phyloP scores from a whole-genome alignment of 768 basidiomycete species.

The Rhodotorula graminis region DNA sequence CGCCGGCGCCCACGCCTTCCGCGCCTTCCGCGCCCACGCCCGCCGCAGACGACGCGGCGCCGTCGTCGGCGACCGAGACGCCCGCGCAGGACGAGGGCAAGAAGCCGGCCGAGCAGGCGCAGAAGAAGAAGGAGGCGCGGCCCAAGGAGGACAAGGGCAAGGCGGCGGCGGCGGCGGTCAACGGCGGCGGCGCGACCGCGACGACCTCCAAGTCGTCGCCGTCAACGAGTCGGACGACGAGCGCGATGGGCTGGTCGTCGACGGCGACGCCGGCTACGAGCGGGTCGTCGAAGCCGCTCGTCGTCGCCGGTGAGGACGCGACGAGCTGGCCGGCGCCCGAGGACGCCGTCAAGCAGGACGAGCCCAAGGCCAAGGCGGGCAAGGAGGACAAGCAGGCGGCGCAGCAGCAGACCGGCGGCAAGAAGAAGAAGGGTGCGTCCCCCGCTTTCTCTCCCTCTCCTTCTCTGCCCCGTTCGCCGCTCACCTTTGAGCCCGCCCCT shows the following conservation, averaged over 20 bases:
- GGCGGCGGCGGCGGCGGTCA: neutral
- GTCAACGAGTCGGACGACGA: neutral
- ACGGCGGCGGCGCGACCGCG: slow-evolving; percentile 1
- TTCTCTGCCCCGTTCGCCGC: too few species aligned
- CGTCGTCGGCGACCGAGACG: neutral
- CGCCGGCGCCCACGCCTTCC: too few species aligned
- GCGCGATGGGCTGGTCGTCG: slow-evolving; percentile 2
- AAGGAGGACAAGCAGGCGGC: neutral
- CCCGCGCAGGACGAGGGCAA: neutral
- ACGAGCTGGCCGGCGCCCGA: slow-evolving; percentile 28
- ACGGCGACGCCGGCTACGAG: neutral
- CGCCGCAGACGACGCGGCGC: neutral
- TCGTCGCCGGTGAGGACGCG: slow-evolving; percentile 28
- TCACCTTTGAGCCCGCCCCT: neutral
- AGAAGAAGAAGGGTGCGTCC: slow-evolving; percentile 35
- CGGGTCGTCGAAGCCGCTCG: neutral
- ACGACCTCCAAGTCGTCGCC: neutral
- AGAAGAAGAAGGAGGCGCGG: neutral
- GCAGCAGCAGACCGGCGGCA: neutral
- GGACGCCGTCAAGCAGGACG: slow-evolving; percentile 19
- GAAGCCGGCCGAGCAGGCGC: neutral
- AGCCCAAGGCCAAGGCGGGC: slow-evolving; percentile 4
- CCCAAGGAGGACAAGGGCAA: neutral
- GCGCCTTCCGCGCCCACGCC: neutral
- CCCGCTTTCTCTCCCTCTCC: neutral